Base-by-base conservation (phyloP, 1,139 yeast genomes). In the Pichiaceae sp. region DNA sequence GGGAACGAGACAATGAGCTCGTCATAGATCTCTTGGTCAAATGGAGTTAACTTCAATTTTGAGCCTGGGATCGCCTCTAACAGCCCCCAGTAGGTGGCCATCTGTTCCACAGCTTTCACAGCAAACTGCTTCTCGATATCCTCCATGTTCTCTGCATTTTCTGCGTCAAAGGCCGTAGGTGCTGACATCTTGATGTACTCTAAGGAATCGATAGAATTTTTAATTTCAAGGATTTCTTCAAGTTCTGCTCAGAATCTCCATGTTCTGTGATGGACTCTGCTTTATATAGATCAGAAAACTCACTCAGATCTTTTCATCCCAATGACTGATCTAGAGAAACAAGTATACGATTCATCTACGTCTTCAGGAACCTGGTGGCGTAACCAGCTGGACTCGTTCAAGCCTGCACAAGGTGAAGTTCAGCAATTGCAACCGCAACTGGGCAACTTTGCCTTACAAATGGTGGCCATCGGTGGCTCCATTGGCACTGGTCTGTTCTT, bases 121-220 rank as follows among this genome's bases (percentile, higher is more conserved):
- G 98, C 97, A 56, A 91, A 91, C 65, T 89, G 96, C 72, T 77
- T 84, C 63, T 89, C 97, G 54, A 91, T 85, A 47, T 70, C 80
- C 55, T 72, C 79, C 44, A 71, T 61, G 62, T 74, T 74, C 38
- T 74, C 79, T 16, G 80, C 78, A 40, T 60, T 63, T 48, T 74
- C 78, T 14, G 79, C 76, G 46, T 68, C 64, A 47, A 54, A 53
- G 16, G 44, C 42, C 5, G 41, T 39, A 35, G 47, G 46, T 17
- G 35, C 14, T 9, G 32, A 8, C 32, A 30, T 30, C 25, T 17
- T 21, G n/a, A n/a, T n/a, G n/a, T n/a, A n/a, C n/a, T n/a, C n/a
- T n/a, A n/a, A n/a, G n/a, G 29, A 14, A 8, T 9, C 11, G 16
- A 14, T 27, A 27, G 29, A n/a, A n/a, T n/a, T n/a, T n/a, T n/a